These are phyloP conservation scores for Myriosclerotinia duriaeana DNA, from an alignment of 2,329 filamentous ascomycete species.

Conservation along the genomic window DNA sequence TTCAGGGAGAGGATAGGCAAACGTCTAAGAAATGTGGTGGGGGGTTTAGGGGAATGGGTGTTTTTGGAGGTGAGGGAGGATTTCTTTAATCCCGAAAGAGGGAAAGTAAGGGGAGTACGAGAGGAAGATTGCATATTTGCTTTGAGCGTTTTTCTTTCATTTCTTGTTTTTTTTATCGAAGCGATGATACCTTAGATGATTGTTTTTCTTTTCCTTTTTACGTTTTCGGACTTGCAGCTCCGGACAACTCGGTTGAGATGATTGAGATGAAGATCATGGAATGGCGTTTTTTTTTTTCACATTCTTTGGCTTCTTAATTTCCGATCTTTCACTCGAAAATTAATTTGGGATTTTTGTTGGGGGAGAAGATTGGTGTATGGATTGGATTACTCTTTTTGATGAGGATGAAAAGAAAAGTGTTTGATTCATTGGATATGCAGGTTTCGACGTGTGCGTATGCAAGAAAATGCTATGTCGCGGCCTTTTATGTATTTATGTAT, in stretches of 20 bases:
- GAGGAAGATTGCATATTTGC: conserved; percentile 1
- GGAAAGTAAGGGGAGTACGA: background rate
- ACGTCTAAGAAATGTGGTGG: conserved; percentile 1
- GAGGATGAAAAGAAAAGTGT: background rate
- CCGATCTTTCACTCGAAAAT: background rate
- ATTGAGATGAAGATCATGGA: conserved; percentile 14
- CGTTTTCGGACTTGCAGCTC: background rate
- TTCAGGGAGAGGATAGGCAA: background rate
- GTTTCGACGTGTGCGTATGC: too few relatives aligned
- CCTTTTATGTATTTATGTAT: conserved; percentile 4
- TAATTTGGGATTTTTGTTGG: background rate
- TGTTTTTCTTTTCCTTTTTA: background rate
- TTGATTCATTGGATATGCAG: too few relatives aligned
- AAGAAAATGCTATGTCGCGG: too few relatives aligned
- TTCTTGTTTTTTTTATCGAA: conserved; percentile 8
- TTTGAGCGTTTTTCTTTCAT: conserved; percentile 5
- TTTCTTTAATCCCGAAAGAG: background rate
- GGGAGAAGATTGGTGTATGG: background rate
- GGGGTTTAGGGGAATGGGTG: conserved; percentile 1
- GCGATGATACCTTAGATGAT: conserved; percentile 9
- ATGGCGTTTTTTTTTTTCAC: conserved; percentile 1
- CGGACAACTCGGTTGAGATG: conserved; percentile 6
- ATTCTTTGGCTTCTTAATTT: conserved; percentile 9
- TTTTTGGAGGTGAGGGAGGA: conserved; percentile 13
- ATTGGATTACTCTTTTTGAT: background rate